Conservation (phyloP, 2,329 filamentous ascomycete genomes). For the Pseudonectria buxi region DNA sequence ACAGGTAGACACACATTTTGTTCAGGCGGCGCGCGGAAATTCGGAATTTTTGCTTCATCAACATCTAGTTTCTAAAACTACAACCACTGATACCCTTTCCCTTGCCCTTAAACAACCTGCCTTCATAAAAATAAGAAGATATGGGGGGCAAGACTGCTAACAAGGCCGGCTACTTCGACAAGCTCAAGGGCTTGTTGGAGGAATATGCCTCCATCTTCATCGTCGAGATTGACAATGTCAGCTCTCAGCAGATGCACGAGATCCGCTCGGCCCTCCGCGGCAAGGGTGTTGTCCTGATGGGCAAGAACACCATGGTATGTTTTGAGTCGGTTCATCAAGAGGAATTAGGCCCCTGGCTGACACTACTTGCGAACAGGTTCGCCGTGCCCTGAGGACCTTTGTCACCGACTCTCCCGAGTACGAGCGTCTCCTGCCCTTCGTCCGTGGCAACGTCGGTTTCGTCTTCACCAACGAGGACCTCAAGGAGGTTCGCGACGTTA, state of each 20-base stretch:
- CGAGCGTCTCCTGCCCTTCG: constrained; percentile 91
- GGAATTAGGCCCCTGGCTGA: too few species aligned
- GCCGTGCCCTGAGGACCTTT: constrained; percentile 96
- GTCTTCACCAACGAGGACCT: constrained; percentile 98
- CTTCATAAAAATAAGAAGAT: constrained; percentile 85
- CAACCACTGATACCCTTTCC: constrained; percentile 20
- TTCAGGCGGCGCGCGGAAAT: constrained; percentile 12
- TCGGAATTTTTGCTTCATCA: constrained; percentile 16
- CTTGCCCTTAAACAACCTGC: constrained; percentile 97
- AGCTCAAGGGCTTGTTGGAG: constrained; percentile 96
- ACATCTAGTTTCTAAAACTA: constrained; percentile 19
- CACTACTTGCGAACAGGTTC: constrained; percentile 51
- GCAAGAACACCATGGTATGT: constrained; percentile 98
- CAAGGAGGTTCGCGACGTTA: constrained; percentile 87
- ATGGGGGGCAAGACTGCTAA: constrained; percentile 95
- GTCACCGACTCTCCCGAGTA: constrained; percentile 86
- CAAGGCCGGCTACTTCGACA: constrained; percentile 98
- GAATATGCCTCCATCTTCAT: constrained; percentile 98
- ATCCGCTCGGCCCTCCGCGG: constrained; percentile 88
- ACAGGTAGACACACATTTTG: constrained; percentile 26
- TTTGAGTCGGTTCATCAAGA: too few species aligned
- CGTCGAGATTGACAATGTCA: constrained; percentile 98
- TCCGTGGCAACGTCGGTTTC: constrained; percentile 98
- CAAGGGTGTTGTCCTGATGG: constrained; percentile 94
- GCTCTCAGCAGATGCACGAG: constrained; percentile 99